A percentile compares a stretch with the other conserved stretches of the same genome.
Evolutionary conservation across 805 yeast species (phyloP).

Genomic region (Candida arabinofermentans): DNA sequence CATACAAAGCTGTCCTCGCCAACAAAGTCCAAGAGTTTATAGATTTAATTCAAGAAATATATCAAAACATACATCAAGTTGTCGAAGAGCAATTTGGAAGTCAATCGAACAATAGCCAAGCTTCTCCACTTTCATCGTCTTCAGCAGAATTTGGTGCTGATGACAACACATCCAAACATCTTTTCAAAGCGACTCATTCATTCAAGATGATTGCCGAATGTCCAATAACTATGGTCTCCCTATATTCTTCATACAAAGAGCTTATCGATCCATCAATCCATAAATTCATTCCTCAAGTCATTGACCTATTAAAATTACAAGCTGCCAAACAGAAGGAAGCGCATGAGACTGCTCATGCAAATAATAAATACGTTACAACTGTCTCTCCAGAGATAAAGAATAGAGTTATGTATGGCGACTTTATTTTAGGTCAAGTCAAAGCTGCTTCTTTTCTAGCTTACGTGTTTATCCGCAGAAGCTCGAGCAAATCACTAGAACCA

Average conservation of each 20-base stretch:
- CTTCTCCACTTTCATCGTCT: conserved; percentile 23
- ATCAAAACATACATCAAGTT: conserved; percentile 72
- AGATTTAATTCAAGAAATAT: conserved; percentile 68
- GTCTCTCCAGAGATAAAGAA: conserved; percentile 74
- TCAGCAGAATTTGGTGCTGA: conserved; percentile 41
- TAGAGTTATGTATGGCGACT: conserved; percentile 79
- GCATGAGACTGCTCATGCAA: conserved; percentile 50
- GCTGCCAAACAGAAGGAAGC: conserved; percentile 78
- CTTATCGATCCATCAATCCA: conserved; percentile 70
- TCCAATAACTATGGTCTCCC: conserved; percentile 92
- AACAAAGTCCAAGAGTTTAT: conserved; percentile 79
- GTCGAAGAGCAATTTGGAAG: conserved; percentile 64
- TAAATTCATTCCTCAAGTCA: conserved; percentile 74
- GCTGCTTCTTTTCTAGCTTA: conserved; percentile 95
- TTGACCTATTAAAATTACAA: conserved; percentile 68
- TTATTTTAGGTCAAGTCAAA: conserved; percentile 89
- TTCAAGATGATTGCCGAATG: conserved; percentile 94
- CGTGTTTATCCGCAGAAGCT: conserved; percentile 79
- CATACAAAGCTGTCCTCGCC: conserved; percentile 63
- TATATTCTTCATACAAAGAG: conserved; percentile 82
- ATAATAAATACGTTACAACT: conserved; percentile 59
- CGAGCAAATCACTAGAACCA: conserved; percentile 57
- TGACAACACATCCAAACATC: conserved; percentile 42
- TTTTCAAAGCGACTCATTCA: conserved; percentile 69
- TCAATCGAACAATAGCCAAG: conserved; percentile 4